phyloP scores from a whole-genome alignment of 148 eudicot species.

The Amaranthus hypochondriacus region DNA sequence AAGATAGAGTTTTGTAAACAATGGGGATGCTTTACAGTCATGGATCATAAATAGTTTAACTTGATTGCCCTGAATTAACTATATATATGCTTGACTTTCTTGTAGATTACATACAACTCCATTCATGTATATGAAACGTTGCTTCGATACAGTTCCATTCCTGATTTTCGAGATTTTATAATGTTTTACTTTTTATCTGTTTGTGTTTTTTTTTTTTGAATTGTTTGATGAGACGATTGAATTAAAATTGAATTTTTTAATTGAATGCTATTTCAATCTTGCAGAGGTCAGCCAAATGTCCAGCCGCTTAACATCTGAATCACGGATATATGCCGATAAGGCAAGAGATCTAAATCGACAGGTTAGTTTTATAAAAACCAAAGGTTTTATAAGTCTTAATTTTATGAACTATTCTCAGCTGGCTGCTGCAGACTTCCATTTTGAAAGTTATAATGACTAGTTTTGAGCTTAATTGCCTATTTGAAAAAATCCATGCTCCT shows the following conservation, averaged over 20 bases:
- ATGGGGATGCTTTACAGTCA: too few species aligned
- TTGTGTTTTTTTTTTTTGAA: too few species aligned
- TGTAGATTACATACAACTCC: too few species aligned
- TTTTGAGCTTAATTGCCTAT: not conserved
- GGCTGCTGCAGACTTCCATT: not conserved
- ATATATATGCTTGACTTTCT: too few species aligned
- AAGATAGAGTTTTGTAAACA: too few species aligned
- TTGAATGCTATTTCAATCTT: conserved; percentile 13
- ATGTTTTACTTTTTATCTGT: too few species aligned
- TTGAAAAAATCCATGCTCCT: too few species aligned
- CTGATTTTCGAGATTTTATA: not conserved
- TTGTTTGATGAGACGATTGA: too few species aligned
- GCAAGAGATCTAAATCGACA: conserved; percentile 89
- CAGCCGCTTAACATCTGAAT: conserved; percentile 88
- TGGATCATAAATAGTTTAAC: too few species aligned
- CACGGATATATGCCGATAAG: conserved; percentile 92
- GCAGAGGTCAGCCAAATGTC: conserved; percentile 99
- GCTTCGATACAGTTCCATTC: not conserved
- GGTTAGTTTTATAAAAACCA: conserved; percentile 42
- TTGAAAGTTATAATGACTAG: not conserved
- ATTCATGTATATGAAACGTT: too few species aligned
- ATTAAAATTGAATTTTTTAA: not conserved
- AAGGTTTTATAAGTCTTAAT: not conserved
- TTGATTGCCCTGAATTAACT: too few species aligned
- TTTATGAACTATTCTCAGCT: not conserved